phyloP scores from a whole-genome alignment of 1,284 basidiomycete species.

The Cryptococcus hybrid region DNA sequence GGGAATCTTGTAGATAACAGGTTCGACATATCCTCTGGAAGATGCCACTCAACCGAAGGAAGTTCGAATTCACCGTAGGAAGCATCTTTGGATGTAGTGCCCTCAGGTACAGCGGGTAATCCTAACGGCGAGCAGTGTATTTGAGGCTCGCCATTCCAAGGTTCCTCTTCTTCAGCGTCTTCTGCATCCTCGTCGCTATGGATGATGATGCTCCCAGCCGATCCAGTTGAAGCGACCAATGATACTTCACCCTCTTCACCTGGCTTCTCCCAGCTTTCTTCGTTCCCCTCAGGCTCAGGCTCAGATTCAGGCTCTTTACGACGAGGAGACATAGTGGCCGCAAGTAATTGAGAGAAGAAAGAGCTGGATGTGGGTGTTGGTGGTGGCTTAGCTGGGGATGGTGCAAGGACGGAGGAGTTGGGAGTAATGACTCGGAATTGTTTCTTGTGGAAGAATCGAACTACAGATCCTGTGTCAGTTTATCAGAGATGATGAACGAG shows the following conservation, averaged over 20 bases:
- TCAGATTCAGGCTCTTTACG: conserved; percentile 4
- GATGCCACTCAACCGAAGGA: conserved; percentile 18
- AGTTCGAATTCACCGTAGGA: conserved; percentile 23
- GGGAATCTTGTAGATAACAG: conserved; percentile 24
- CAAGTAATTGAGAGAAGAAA: conserved; percentile 35
- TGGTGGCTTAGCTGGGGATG: conserved; percentile 13
- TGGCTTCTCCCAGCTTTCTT: conserved; percentile 37
- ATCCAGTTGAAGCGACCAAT: conserved; percentile 23
- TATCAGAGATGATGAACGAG: neutral
- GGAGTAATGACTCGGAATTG: conserved; percentile 41
- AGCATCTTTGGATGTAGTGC: conserved; percentile 14
- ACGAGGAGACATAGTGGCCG: conserved; percentile 31
- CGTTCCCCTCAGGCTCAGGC: neutral
- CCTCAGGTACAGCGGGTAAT: conserved; percentile 14
- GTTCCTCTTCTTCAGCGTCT: conserved; percentile 18
- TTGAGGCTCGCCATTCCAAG: conserved; percentile 32
- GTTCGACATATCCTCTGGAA: conserved; percentile 38
- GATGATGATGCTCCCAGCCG: conserved; percentile 9
- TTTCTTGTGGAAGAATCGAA: conserved; percentile 45
- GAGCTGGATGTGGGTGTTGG: conserved; percentile 22
- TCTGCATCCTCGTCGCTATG: conserved; percentile 5
- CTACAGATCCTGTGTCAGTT: conserved; percentile 9
- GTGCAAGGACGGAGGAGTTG: conserved; percentile 23
- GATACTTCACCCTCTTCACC: conserved; percentile 42
- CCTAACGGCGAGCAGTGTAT: conserved; percentile 30